Evolutionary conservation across 345 rosid genomes (phyloP).

Genomic region (thale cress (Arabidopsis thaliana)): TAIR10.1 NC_003074.8:17755501-17756000

Average conservation of each 20-base stretch:
- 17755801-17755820: not conserved
- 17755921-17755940: slow-evolving; percentile 62
- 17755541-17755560: not conserved
- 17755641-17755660: slow-evolving; percentile 59
- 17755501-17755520: slow-evolving; percentile 8
- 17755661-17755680: slow-evolving; percentile 48
- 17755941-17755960: slow-evolving; percentile 77
- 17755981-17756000: slow-evolving; percentile 77
- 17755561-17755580: slow-evolving; percentile 1
- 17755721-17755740: slow-evolving; percentile 27
- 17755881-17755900: not conserved
- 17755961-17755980: slow-evolving; percentile 65
- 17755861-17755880: slow-evolving; percentile 7
- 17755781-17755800: slow-evolving; percentile 56
- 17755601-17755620: slow-evolving; percentile 37
- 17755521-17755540: slow-evolving; percentile 14
- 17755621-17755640: slow-evolving; percentile 53
- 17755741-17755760: slow-evolving; percentile 25
- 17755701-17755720: slow-evolving; percentile 32
- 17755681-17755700: slow-evolving; percentile 40
- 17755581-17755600: slow-evolving; percentile 21
- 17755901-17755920: not conserved
- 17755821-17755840: not conserved
- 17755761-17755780: slow-evolving; percentile 93
- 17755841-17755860: slow-evolving; percentile 20